Conservation (phyloP, 2,329 filamentous ascomycete genomes). For the Epichloe gansuensis region DNA sequence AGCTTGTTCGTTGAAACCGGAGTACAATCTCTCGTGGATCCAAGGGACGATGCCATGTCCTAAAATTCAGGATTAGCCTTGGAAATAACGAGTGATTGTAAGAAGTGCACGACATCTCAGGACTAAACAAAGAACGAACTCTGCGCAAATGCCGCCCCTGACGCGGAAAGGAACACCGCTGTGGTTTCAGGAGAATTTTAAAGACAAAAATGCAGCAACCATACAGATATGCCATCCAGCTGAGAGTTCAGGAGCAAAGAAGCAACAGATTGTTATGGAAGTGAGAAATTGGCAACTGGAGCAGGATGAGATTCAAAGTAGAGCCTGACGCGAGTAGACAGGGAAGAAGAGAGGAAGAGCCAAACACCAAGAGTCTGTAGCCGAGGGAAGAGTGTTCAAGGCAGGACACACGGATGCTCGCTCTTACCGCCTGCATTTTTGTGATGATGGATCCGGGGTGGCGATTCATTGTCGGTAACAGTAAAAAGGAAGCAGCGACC, state of each 20-base stretch:
- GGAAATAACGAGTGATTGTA: constrained; percentile 10
- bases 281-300: constrained; percentile 15
- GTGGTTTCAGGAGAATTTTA: neutral
- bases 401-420: constrained; percentile 3
- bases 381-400: constrained; percentile 1
- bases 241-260: constrained; percentile 11
- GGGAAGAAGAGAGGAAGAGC: constrained; percentile 3
- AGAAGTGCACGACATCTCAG: constrained; percentile 5
- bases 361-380: neutral
- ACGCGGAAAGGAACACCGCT: neutral
- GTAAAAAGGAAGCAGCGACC: constrained; percentile 5
- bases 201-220: constrained; percentile 18
- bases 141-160: neutral
- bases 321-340: constrained; percentile 1
- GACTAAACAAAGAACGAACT: constrained; percentile 1
- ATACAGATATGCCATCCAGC: constrained; percentile 6
- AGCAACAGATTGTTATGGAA: constrained; percentile 10
- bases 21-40: constrained; percentile 10
- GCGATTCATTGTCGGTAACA: neutral
- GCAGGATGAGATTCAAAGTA: constrained; percentile 7
- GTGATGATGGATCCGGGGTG: neutral
- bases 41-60: constrained; percentile 27
- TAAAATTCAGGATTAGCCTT: constrained; percentile 9
- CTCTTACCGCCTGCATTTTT: constrained; percentile 6
- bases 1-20: constrained; percentile 16